Conservation (phyloP, 345 rosid genomes). For the Aquilaria sinensis region DNA sequence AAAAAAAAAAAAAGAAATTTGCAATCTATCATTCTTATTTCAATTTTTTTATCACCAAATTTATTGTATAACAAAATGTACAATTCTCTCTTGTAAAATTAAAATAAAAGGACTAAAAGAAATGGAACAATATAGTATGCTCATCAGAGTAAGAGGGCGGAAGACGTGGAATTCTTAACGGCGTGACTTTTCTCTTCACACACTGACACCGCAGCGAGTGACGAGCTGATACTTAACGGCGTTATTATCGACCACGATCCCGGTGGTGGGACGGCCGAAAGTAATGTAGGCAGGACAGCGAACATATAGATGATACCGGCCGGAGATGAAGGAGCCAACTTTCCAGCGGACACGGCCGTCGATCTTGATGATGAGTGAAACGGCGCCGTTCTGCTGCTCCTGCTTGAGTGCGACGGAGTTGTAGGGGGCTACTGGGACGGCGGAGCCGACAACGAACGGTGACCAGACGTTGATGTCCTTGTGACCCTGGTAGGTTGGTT, state of each 20-base stretch:
- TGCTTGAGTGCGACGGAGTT: conserved; percentile 38
- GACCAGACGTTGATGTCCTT: conserved; percentile 76
- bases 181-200: conserved; percentile 27
- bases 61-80: conserved; percentile 17
- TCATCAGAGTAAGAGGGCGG: not conserved
- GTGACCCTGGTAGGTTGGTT: conserved; percentile 46
- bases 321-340: conserved; percentile 55
- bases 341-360: conserved; percentile 92
- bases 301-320: conserved; percentile 56
- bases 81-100: conserved; percentile 3
- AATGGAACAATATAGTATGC: not conserved
- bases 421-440: conserved; percentile 77
- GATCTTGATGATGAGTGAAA: conserved; percentile 44
- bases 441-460: conserved; percentile 54
- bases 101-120: not conserved
- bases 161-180: conserved; percentile 14
- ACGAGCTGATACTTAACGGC: conserved; percentile 62
- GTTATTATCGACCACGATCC: conserved; percentile 49
- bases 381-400: conserved; percentile 48
- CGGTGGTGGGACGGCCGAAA: conserved; percentile 43
- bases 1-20: conserved; percentile 2
- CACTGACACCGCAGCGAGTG: conserved; percentile 55
- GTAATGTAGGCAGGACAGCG: conserved; percentile 53
- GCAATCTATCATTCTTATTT: conserved; percentile 5
- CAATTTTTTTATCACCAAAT: not conserved